A percentile compares a stretch with the other conserved stretches of the same genome.
Conservation (phyloP, 2,329 filamentous ascomycete species). For the Penicillium sp. region DNA sequence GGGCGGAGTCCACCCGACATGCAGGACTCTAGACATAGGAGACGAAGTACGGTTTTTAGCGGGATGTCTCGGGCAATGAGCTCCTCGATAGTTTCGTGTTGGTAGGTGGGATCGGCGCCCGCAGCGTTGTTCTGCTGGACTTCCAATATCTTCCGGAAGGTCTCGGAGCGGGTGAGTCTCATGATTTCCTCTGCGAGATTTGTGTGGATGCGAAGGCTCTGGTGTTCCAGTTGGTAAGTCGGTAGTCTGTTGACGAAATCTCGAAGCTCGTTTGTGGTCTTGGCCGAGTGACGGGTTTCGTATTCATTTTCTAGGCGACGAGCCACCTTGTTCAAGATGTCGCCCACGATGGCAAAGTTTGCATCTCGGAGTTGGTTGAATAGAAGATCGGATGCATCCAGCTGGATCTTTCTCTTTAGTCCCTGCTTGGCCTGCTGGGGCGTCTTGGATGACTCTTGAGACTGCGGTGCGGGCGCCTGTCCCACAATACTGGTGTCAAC, state of each 20-base stretch:
- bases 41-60: conserved; percentile 71
- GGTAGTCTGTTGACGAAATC: conserved; percentile 94
- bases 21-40: conserved; percentile 87
- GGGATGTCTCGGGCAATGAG: conserved; percentile 85
- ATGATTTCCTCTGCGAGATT: conserved; percentile 92
- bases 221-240: conserved; percentile 86
- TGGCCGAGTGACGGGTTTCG: conserved; percentile 78
- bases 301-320: conserved; percentile 81
- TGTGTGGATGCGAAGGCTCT: conserved; percentile 87
- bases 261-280: conserved; percentile 83
- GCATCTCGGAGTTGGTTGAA: conserved; percentile 83
- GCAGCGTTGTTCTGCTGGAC: conserved; percentile 94
- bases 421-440: conserved; percentile 51
- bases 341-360: conserved; percentile 93
- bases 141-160: conserved; percentile 82
- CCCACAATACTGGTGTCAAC: conserved; percentile 88
- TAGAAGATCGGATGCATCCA: conserved; percentile 84
- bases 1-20: conserved; percentile 82
- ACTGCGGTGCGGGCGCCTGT: conserved; percentile 53
- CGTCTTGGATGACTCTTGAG: conserved; percentile 53
- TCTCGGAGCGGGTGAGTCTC: conserved; percentile 82
- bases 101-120: conserved; percentile 78
- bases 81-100: conserved; percentile 88
- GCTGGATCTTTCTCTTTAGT: conserved; percentile 79
- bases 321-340: conserved; percentile 82